Evolutionary conservation across 768 basidiomycete genomes (phyloP).

Genomic region (Suillus weaverae): DNA sequence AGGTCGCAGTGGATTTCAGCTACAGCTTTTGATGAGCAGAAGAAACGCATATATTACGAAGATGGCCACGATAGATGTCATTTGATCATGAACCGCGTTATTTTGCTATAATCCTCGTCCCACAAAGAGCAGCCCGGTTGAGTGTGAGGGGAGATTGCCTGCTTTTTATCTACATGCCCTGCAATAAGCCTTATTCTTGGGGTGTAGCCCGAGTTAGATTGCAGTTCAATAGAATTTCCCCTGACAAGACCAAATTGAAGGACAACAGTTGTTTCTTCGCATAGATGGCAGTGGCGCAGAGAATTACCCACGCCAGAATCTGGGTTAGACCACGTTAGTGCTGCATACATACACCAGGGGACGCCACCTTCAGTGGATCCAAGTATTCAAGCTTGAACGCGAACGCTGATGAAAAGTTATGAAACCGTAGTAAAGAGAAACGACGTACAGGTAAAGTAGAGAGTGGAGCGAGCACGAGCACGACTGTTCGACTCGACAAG

Average conservation of each 20-base stretch:
- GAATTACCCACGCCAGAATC: background rate
- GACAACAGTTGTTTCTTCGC: background rate
- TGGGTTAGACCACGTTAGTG: background rate
- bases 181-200: background rate
- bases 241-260: background rate
- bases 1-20: background rate
- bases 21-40: background rate
- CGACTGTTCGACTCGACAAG: background rate
- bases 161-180: background rate
- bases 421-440: background rate
- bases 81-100: background rate
- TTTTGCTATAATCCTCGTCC: background rate
- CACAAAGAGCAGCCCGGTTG: background rate
- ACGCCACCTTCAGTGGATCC: background rate
- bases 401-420: background rate
- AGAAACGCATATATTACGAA: background rate
- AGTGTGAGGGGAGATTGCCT: background rate
- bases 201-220: background rate
- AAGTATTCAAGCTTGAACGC: background rate
- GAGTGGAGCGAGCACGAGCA: background rate
- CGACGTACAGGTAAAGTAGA: background rate
- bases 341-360: background rate
- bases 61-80: background rate
- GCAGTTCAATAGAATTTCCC: background rate
- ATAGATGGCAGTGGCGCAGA: too few species aligned